These are phyloP conservation scores for Backusella parvicylindrica DNA, from an alignment of 192 early-diverging fungal genomes.

Conservation along the genomic window DNA sequence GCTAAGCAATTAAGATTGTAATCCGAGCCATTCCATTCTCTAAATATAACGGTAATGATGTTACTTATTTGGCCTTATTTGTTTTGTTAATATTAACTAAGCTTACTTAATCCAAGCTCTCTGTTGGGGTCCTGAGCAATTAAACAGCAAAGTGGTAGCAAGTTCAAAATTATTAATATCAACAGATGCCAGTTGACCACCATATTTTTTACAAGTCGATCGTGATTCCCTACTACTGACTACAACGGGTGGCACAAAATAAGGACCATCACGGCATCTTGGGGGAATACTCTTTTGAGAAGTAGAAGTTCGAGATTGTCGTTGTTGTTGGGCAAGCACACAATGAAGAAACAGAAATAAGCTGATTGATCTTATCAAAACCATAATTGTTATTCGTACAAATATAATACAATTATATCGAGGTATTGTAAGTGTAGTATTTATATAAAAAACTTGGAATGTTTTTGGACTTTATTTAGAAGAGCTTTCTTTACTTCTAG, in stretches of 20 bases:
- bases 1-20: not conserved
- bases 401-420: not conserved
- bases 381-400: not conserved
- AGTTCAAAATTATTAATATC: not conserved
- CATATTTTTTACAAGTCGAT: not conserved
- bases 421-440: not conserved
- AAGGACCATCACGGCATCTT: not conserved
- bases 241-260: not conserved
- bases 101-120: not conserved
- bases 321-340: not conserved
- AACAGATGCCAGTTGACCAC: not conserved
- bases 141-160: not conserved
- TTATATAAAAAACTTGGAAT: not conserved
- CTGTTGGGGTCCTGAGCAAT: not conserved
- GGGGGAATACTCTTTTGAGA: not conserved
- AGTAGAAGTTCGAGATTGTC: not conserved
- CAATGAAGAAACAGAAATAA: not conserved
- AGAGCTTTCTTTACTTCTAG: too few relatives aligned
- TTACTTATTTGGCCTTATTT: not conserved
- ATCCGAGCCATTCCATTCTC: not conserved
- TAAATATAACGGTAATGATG: not conserved
- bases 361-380: not conserved
- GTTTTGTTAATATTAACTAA: not conserved
- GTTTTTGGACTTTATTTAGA: not conserved
- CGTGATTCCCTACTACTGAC: not conserved